Base-by-base conservation (phyloP, 257 asterid genomes). In the Lycium barbarum region DNA sequence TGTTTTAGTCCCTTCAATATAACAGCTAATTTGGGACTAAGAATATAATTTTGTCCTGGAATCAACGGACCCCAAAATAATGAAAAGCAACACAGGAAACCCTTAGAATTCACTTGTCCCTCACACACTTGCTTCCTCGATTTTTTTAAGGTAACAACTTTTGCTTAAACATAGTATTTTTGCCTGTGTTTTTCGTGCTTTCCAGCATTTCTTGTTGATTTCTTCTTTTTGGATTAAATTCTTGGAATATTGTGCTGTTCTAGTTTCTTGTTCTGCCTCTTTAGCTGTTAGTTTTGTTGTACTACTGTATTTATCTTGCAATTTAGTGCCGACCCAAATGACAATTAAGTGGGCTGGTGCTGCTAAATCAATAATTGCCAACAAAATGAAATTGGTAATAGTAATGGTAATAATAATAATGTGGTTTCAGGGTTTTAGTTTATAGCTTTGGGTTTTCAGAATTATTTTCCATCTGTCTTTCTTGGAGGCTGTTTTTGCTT, bases 281-380 rank as follows among this genome's bases (percentile, higher is more conserved):
- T 72, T 72, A 72, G 80, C 80, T 45, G 59, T 72, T 71, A 43
- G 55, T 40, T 17, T 43, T 45, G 17, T 47, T 47, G 59, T 73
- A 45, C 9, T 20, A 73, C 15, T 73, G 20, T 45, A 45, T 0
- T 45, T 20, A n/a, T n/a, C 11, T 73, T 47, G 58, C 61, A 73
- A 22, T 73, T 47, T 73, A 47, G 7, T 3, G n/a, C 61, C 38
- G n/a, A 47, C 80, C 59, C 58, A 47, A 73, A 45, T 73, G 40
- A 20, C 2, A 73, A 43, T 73, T 45, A 73, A 73, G 38, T n/a
- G n/a, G n/a, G n/a, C n/a, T n/a, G n/a, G n/a, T n/a, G n/a, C 17
- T 26, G 70, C 70, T 72, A 72, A 45, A 43, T 72, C 36, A 18
- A 11, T n/a, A 26, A 11, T 10, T 73, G 17, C 15, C 58, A 45